Percentiles rank a stretch among this genome's conserved stretches.
phyloP scores from a whole-genome alignment of 371 early-diverging fungal species.

The Blyttiomyces sp. region DNA sequence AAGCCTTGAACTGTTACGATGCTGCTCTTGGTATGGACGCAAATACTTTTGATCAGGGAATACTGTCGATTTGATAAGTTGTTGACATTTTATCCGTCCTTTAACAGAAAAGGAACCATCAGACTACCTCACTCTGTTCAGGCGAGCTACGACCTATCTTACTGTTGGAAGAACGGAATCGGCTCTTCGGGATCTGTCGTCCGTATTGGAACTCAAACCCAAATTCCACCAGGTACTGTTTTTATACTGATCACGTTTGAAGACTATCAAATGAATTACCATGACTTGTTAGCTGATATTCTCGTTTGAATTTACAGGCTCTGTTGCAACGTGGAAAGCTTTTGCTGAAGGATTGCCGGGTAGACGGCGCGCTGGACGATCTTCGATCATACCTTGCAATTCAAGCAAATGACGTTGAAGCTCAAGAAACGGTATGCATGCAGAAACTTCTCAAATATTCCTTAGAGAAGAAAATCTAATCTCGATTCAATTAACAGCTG shows the following conservation, averaged over 20 bases:
- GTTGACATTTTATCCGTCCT: background rate
- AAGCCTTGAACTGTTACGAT: constrained; percentile 67
- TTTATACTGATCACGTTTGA: background rate
- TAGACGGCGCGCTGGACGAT: constrained; percentile 51
- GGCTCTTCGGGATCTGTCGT: constrained; percentile 77
- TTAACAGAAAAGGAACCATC: constrained; percentile 55
- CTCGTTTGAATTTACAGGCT: constrained; percentile 41
- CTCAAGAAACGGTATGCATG: constrained; percentile 37
- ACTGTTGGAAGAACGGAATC: constrained; percentile 64
- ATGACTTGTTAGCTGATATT: background rate
- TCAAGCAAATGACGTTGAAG: constrained; percentile 44
- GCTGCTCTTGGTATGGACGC: constrained; percentile 61
- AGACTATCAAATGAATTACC: background rate
- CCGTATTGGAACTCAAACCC: constrained; percentile 72
- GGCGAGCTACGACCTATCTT: constrained; percentile 82
- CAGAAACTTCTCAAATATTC: background rate
- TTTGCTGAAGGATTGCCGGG: constrained; percentile 66
- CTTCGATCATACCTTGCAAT: constrained; percentile 18
- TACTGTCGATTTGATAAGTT: background rate
- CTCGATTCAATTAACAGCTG: background rate
- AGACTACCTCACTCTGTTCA: constrained; percentile 69
- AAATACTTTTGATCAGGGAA: background rate
- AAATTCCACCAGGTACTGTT: constrained; percentile 60
- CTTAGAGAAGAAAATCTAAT: background rate
- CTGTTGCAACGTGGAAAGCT: constrained; percentile 76